Evolutionary conservation across 2,329 filamentous ascomycete genomes (phyloP), one percentile per base, ranked within the genome.

Genomic region (Ophiocordyceps sinensis): DNA sequence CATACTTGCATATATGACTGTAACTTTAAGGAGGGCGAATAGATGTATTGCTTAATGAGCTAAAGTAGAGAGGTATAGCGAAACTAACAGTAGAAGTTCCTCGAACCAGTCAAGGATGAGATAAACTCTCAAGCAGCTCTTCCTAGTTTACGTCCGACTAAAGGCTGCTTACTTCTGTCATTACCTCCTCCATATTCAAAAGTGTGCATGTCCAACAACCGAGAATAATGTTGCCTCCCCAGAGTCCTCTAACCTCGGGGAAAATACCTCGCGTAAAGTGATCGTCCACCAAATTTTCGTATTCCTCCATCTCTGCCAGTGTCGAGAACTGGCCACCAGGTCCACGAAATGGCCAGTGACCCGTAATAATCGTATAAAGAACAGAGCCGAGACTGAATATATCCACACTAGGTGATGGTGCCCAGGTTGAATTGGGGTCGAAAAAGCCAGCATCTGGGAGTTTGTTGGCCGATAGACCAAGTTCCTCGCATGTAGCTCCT

Each of bases 181-280:
- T 19, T 19, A 36, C 21, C 10, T 39, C 37, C n/a, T 39, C 37
- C 15, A 39, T 21, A 15, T 17, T 39, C 28, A 30, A 41, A 37
- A 42, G 43, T 14, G 29, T 32, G 13, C 36, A 9, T 34, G 36
- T 42, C 42, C 42, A 46, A 39, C 40, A 46, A 5, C 40, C 40
- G 19, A 41, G 13, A n/a, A 44, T 44, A 31, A 44, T 38, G 3
- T 44, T 36, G 5, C 40, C 41, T 12, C 44, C 42, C 14, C 40
- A 46, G 12, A 40, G 34, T 15, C 28, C 37, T 29, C 17, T 21
- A 30, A 32, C 28, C 28, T 39, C 28, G 5, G 37, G 37, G 37
- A 39, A 39, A 21, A 39, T 23, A 30, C 28, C 37, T 30, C 12
- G 28, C 28, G 28, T 17, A 19, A 39, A 39, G 28, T 30, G 17